These are phyloP conservation scores for Fulvia fulva DNA, from an alignment of 2,329 filamentous ascomycete genomes.

Conservation along the genomic window DNA sequence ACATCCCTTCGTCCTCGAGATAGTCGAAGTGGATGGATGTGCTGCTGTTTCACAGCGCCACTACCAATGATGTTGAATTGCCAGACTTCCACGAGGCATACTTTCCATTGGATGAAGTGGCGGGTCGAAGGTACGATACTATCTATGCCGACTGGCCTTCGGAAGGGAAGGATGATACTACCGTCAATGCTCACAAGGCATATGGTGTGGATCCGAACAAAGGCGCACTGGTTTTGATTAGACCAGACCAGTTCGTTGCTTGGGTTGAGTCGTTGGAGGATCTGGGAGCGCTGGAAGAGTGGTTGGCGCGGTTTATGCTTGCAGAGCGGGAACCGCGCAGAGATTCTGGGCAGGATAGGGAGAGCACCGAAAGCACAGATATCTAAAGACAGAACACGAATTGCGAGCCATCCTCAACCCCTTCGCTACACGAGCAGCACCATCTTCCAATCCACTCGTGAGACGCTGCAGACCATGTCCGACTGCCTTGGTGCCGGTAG, in stretches of 20 bases:
- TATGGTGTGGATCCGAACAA: slow-evolving; percentile 3
- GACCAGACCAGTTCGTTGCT: slow-evolving; percentile 12
- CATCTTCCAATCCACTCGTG: slow-evolving; percentile 42
- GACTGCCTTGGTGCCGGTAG: slow-evolving; percentile 43
- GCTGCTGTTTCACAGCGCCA: slow-evolving; percentile 7
- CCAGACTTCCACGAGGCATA: slow-evolving; percentile 6
- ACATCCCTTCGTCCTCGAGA: neutral
- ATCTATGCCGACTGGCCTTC: slow-evolving; percentile 1
- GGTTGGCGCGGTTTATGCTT: slow-evolving; percentile 11
- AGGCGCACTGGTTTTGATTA: slow-evolving; percentile 7
- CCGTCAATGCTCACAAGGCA: neutral
- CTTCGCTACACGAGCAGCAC: slow-evolving; percentile 38
- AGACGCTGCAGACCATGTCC: slow-evolving; percentile 40
- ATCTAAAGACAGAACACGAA: too few species aligned
- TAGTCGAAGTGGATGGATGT: neutral
- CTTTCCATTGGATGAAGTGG: neutral
- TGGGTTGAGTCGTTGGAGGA: slow-evolving; percentile 8
- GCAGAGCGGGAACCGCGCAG: neutral
- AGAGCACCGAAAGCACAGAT: neutral
- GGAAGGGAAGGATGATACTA: neutral
- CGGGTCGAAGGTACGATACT: slow-evolving; percentile 3
- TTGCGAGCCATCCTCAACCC: slow-evolving; percentile 40
- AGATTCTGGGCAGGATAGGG: neutral
- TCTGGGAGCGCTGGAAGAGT: slow-evolving; percentile 4
- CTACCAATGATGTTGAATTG: neutral